Evolutionary conservation across 768 basidiomycete species (phyloP).

Genomic region (Butyriboletus loyo): DNA sequence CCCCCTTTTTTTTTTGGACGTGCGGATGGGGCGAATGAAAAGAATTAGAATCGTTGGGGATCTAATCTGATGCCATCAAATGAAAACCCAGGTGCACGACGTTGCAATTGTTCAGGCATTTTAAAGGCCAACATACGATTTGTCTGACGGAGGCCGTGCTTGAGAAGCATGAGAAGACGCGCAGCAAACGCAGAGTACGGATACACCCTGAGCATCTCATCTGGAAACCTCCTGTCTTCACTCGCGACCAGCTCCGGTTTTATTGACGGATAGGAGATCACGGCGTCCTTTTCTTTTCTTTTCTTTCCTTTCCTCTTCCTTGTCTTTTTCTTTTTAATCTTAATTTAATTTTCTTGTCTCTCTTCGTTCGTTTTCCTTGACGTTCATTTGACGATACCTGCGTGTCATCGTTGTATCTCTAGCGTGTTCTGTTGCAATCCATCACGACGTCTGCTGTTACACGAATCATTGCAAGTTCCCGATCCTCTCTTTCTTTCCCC

Average conservation of each 20-base stretch:
- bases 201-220: constrained; percentile 78
- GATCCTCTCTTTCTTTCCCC: background rate
- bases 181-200: constrained; percentile 70
- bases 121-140: constrained; percentile 92
- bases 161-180: constrained; percentile 85
- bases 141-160: constrained; percentile 87
- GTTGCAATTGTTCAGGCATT: constrained; percentile 91
- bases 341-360: too few species aligned
- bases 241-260: constrained; percentile 84
- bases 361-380: background rate
- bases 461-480: background rate
- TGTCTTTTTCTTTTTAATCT: too few species aligned
- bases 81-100: constrained; percentile 77
- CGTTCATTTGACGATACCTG: constrained; percentile 4
- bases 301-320: too few species aligned
- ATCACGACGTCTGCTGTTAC: constrained; percentile 13
- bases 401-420: constrained; percentile 25
- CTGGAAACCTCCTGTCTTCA: constrained; percentile 97
- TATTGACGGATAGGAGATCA: constrained; percentile 19
- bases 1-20: too few species aligned
- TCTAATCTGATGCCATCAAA: constrained; percentile 15
- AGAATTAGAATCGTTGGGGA: background rate
- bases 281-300: background rate
- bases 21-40: background rate
- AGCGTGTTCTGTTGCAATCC: constrained; percentile 9